Conservation (phyloP, 306 rosid species). For the Delonix regia region DNA sequence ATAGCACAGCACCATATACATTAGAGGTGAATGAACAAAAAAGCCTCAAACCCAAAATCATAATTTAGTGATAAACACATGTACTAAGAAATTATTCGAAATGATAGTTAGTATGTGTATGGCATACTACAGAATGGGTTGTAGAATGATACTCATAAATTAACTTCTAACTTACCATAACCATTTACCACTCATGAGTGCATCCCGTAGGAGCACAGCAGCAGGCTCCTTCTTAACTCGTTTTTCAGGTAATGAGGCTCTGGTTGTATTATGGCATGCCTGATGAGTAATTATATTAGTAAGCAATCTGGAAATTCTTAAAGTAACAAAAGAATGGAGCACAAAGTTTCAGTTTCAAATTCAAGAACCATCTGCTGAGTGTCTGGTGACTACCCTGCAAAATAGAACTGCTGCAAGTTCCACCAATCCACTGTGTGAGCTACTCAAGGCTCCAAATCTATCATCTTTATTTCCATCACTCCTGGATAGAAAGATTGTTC, state of each 20-base stretch:
- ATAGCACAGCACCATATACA: not conserved
- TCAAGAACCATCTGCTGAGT: slow-evolving; percentile 12
- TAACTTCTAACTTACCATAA: slow-evolving; percentile 70
- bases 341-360: slow-evolving; percentile 14
- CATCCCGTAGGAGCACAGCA: slow-evolving; percentile 72
- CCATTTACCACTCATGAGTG: slow-evolving; percentile 90
- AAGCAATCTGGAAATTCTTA: slow-evolving; percentile 28
- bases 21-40: slow-evolving; percentile 25
- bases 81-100: not conserved
- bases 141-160: slow-evolving; percentile 11
- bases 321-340: not conserved
- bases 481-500: slow-evolving; percentile 52
- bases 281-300: slow-evolving; percentile 47
- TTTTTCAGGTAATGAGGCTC: slow-evolving; percentile 70
- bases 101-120: slow-evolving; percentile 1
- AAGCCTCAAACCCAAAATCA: not conserved
- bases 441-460: slow-evolving; percentile 74
- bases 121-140: slow-evolving; percentile 27
- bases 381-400: slow-evolving; percentile 61
- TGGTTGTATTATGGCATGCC: slow-evolving; percentile 71
- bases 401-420: slow-evolving; percentile 87
- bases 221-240: slow-evolving; percentile 79
- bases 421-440: slow-evolving; percentile 73
- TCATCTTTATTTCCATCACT: slow-evolving; percentile 77
- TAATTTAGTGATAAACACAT: not conserved